These are phyloP conservation scores for Penicillium rolfsii DNA, from an alignment of 2,329 filamentous ascomycete genomes.

Conservation along the genomic window DNA sequence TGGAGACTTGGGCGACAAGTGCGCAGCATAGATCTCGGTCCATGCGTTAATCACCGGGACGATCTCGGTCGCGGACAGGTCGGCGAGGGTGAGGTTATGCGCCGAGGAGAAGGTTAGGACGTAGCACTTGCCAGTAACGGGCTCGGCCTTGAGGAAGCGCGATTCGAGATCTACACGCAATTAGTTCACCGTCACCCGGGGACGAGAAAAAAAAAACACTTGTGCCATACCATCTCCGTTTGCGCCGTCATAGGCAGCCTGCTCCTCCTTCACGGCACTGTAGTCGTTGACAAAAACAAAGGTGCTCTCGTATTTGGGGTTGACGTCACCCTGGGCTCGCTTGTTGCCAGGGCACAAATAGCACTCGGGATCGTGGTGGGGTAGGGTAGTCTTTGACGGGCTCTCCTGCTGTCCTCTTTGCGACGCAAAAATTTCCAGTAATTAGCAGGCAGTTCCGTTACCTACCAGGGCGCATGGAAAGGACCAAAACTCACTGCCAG, in stretches of 20 bases:
- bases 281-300: slow-evolving; percentile 98
- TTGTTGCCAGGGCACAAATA: slow-evolving; percentile 93
- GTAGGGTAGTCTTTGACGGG: slow-evolving; percentile 68
- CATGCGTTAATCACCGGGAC: slow-evolving; percentile 84
- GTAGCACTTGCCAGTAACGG: slow-evolving; percentile 94
- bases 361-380: slow-evolving; percentile 86
- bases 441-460: neutral
- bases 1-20: slow-evolving; percentile 73
- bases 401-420: slow-evolving; percentile 75
- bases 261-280: slow-evolving; percentile 91
- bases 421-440: slow-evolving; percentile 1
- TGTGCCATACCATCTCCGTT: slow-evolving; percentile 52
- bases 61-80: slow-evolving; percentile 77
- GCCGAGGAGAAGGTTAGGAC: slow-evolving; percentile 91
- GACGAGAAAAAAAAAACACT: neutral
- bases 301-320: slow-evolving; percentile 82
- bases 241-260: slow-evolving; percentile 71
- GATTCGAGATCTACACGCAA: slow-evolving; percentile 65
- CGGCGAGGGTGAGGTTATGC: slow-evolving; percentile 90
- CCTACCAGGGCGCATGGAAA: neutral
- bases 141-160: slow-evolving; percentile 76
- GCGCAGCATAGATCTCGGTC: slow-evolving; percentile 84
- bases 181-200: slow-evolving; percentile 6
- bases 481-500: slow-evolving; percentile 76
- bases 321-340: slow-evolving; percentile 81